phyloP scores from a whole-genome alignment of 2,329 filamentous ascomycete genomes.

The Neofusicoccum sp. region DNA sequence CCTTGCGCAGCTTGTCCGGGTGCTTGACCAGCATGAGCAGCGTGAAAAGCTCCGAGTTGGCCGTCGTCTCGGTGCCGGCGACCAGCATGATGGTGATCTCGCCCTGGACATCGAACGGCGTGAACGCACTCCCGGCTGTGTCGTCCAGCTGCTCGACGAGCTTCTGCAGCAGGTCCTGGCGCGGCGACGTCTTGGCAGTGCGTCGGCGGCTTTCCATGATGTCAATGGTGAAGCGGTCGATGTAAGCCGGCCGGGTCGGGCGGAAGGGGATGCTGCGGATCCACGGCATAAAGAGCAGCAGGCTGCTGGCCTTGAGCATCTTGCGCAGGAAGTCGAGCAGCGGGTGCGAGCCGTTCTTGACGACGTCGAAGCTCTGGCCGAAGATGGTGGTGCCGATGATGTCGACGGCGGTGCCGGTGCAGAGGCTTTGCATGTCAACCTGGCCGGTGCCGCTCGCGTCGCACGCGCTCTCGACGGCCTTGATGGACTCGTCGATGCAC shows the following conservation, averaged over 20 bases:
- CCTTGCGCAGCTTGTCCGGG: background rate
- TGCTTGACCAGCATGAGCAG: background rate
- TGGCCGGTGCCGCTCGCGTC: background rate
- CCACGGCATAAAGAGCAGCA: background rate
- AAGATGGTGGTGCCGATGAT: slow-evolving; percentile 11
- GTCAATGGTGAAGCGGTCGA: background rate
- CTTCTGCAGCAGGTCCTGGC: slow-evolving; percentile 2
- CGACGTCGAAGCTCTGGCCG: slow-evolving; percentile 3
- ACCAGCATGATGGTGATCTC: background rate
- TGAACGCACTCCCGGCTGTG: background rate
- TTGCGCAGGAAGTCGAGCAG: background rate
- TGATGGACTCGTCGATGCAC: background rate
- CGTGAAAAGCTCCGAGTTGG: background rate
- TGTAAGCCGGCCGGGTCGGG: background rate
- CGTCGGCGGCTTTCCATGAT: background rate
- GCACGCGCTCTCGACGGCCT: background rate
- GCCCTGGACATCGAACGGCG: background rate
- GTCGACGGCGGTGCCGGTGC: background rate
- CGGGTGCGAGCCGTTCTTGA: background rate
- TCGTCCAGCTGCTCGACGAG: background rate
- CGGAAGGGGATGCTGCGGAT: background rate
- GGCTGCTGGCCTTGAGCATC: background rate
- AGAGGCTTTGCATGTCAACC: background rate
- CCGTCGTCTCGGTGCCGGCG: background rate
- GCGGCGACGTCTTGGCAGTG: background rate